Evolutionary conservation across 2,329 filamentous ascomycete species (phyloP).

Genomic region (Aspergillus vadensis): DNA sequence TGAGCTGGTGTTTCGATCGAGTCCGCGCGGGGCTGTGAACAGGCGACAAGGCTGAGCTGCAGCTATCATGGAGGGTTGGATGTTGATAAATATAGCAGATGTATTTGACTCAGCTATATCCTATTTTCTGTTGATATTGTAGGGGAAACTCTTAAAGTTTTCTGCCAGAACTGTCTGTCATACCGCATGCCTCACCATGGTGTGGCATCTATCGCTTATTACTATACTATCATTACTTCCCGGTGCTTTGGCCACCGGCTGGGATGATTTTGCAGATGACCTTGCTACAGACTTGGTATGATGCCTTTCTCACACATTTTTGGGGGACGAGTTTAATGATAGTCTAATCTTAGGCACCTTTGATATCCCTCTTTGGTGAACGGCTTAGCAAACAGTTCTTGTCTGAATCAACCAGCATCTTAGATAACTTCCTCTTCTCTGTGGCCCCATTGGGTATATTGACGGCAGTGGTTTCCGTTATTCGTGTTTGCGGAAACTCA

Average conservation of each 20-base stretch:
- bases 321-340: neutral
- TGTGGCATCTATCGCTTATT: constrained; percentile 14
- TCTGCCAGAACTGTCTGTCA: neutral
- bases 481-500: constrained; percentile 48
- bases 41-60: constrained; percentile 14
- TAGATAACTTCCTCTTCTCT: constrained; percentile 52
- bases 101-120: neutral
- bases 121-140: neutral
- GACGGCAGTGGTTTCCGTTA: constrained; percentile 48
- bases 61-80: neutral
- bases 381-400: constrained; percentile 53
- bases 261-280: constrained; percentile 44
- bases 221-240: constrained; percentile 19
- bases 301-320: neutral
- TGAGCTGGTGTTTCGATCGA: constrained; percentile 1
- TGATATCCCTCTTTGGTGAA: constrained; percentile 50
- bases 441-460: constrained; percentile 51
- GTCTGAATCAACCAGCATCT: constrained; percentile 43
- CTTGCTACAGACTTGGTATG: constrained; percentile 43
- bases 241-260: constrained; percentile 30
- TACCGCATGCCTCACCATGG: neutral
- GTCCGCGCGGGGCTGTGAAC: constrained; percentile 3
- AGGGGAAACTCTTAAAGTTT: neutral
- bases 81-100: neutral
- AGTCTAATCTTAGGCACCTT: constrained; percentile 28